These are phyloP conservation scores for Xylaria arbuscula DNA, from an alignment of 2,329 filamentous ascomycete species.

Conservation along the genomic window DNA sequence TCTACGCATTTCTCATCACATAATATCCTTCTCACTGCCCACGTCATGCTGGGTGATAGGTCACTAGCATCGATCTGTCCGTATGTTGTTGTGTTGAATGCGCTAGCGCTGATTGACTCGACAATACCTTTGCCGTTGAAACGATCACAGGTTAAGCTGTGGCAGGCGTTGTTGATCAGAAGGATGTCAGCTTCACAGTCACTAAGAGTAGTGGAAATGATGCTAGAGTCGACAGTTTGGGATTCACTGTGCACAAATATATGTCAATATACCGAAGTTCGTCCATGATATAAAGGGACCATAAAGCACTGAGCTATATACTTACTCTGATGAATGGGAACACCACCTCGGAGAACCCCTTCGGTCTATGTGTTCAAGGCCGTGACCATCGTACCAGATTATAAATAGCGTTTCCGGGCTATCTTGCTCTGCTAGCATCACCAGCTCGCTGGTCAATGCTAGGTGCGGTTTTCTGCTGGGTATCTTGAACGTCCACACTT, in stretches of 20 bases:
- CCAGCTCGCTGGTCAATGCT: neutral
- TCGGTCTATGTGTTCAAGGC: constrained; percentile 16
- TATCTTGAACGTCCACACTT: constrained; percentile 7
- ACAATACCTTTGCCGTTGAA: constrained; percentile 27
- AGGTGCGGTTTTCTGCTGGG: constrained; percentile 9
- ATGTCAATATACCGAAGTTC: constrained; percentile 1
- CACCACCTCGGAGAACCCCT: constrained; percentile 20
- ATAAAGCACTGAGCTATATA: neutral
- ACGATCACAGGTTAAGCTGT: constrained; percentile 23
- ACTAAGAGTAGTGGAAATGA: constrained; percentile 16
- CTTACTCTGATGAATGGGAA: constrained; percentile 3
- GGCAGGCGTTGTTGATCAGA: constrained; percentile 21
- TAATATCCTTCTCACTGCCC: constrained; percentile 24
- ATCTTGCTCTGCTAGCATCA: constrained; percentile 2
- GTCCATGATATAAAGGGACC: neutral
- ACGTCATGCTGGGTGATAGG: constrained; percentile 26
- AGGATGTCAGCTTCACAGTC: constrained; percentile 34
- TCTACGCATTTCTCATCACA: constrained; percentile 14
- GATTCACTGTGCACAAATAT: neutral
- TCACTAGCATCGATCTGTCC: neutral
- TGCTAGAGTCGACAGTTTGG: constrained; percentile 6
- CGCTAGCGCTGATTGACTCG: constrained; percentile 31
- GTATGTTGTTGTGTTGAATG: constrained; percentile 17
- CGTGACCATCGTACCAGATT: constrained; percentile 35
- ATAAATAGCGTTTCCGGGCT: constrained; percentile 21